A percentile compares a stretch with the other conserved stretches of the same genome.
Evolutionary conservation across 208 protist genomes (phyloP).

Genomic region (Zelonia costaricensis): DNA sequence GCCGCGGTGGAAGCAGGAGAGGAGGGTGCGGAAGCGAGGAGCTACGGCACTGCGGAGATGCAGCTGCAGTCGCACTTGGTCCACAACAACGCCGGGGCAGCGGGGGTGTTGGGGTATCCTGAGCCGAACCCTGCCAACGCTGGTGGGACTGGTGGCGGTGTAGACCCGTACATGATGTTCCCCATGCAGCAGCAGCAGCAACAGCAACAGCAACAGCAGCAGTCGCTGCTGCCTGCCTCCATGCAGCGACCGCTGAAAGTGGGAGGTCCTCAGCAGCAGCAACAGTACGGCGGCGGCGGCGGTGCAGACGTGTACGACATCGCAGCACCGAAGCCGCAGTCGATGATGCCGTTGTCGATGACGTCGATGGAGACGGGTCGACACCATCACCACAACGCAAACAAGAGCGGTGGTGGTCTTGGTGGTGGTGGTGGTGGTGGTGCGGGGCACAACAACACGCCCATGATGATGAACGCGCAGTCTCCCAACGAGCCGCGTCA

Average conservation of each 20-base stretch:
- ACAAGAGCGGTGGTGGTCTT: not conserved
- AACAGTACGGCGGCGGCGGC: not conserved
- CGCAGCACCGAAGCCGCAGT: not conserved
- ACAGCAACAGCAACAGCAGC: not conserved
- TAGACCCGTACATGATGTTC: not conserved
- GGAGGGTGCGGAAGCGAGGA: not conserved
- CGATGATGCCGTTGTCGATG: not conserved
- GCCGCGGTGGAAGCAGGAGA: too few species aligned
- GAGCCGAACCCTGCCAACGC: too few species aligned
- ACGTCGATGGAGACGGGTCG: not conserved
- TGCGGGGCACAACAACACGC: too few species aligned
- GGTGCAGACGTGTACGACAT: too few species aligned
- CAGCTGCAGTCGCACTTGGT: not conserved
- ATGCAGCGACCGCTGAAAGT: too few species aligned
- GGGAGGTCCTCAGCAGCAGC: not conserved
- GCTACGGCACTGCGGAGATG: not conserved
- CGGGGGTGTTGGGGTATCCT: not conserved
- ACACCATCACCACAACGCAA: not conserved
- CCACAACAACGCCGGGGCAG: not conserved
- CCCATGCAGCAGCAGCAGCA: too few species aligned
- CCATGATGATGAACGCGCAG: too few species aligned
- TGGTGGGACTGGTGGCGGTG: too few species aligned
- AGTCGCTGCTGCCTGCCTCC: not conserved
- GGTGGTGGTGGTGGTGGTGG: not conserved
- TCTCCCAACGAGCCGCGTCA: too few species aligned